Evolutionary conservation across 2,329 filamentous ascomycete genomes (phyloP), one percentile per base, ranked within the genome.

Genomic region (Xylogone sp.): DNA sequence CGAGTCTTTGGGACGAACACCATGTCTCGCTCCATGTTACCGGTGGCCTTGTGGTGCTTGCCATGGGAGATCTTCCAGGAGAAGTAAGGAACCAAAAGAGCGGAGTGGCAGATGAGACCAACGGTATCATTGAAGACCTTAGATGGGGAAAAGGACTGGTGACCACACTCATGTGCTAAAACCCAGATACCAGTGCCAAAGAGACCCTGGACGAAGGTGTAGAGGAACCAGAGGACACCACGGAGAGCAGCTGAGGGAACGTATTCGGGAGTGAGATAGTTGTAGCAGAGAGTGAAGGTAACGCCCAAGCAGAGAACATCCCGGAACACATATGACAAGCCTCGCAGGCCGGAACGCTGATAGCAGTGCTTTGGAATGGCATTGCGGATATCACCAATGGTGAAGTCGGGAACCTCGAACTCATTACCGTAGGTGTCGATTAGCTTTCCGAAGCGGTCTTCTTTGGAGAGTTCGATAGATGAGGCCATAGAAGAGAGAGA

Each of bases 11-110:
- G 94, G n/a, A 97, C 79, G 69, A 97, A 97, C 57, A 97, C 94
- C 94, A 99, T 99, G 74, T 99, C 94, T 62, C 93, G 90, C 75
- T 95, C 91, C 75, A 99, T 86, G 79, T 99, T 84, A 64, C 92
- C 94, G 39, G 94, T 99, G 58, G 92, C 91, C 82, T 97, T 97
- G 88, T 99, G 94, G 79, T 99, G 94, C 84, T 96, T 96, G 77
- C 90, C 88, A 77, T 99, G 94, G 60, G 91, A 96, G 74, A 97
- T 92, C 77, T 99, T 96, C 94, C 94, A 99, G 69, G 90, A 96
- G 78, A 97, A 99, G 78, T 97, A 99, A 20, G 94, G 94, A 46
- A 99, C 93, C 51, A 97, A 79, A 39, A 97, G 83, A 43, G 84
- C 72, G 34, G 92, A 96, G 77, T 97, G 93, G 62, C 90, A 83